Evolutionary conservation across 2,329 filamentous ascomycete species (phyloP), one percentile per base, ranked within the genome.

Genomic region (Verticillium klebahnii): DNA sequence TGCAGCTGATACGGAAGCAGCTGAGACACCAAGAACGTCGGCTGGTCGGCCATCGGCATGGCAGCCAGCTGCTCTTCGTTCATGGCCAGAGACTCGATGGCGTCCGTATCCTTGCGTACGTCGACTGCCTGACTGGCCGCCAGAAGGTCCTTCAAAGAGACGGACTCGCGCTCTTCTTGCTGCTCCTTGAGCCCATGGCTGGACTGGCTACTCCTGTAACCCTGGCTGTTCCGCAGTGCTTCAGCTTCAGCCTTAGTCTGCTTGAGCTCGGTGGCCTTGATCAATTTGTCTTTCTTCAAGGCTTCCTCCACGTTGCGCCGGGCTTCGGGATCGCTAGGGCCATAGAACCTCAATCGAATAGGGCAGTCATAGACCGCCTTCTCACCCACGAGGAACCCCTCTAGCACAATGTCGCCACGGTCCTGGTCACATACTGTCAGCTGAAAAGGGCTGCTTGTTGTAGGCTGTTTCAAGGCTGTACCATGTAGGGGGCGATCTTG

Each of bases 1-100:
- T 86, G 86, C 57, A 86, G 84, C 70, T 97, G 93, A 73, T 96
- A 95, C 1, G 91, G 89, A 62, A 96, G 80, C 57, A 97, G 78
- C 45, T 84, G 77, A 0, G 92, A 90, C 29, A 82, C 77, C 52
- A 97, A 77, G 6, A 79, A 77, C 7, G 77, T 68, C 0, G 93
- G 93, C 66, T 92, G 90, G 4, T 84, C 74, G 2, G 89, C 90
- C 79, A 85, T 85, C 0, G 90, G 89, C 86, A 96, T 86, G 54
- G 85, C 83, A 7, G 85, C 83, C 60, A 97, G 77, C 17, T 88
- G 80, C 1, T 87, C 82, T 74, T 96, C 92, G 40, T 87, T 85
- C 67, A 88, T 82, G 1, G 90, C 89, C 68, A 94, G 84, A 45
- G 85, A 84, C 69, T 93, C 89, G 7, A 89, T 82, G 14, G 88